phyloP scores from a whole-genome alignment of 176 grass and related monocot genomes.

The Neostapfia colusana region DNA sequence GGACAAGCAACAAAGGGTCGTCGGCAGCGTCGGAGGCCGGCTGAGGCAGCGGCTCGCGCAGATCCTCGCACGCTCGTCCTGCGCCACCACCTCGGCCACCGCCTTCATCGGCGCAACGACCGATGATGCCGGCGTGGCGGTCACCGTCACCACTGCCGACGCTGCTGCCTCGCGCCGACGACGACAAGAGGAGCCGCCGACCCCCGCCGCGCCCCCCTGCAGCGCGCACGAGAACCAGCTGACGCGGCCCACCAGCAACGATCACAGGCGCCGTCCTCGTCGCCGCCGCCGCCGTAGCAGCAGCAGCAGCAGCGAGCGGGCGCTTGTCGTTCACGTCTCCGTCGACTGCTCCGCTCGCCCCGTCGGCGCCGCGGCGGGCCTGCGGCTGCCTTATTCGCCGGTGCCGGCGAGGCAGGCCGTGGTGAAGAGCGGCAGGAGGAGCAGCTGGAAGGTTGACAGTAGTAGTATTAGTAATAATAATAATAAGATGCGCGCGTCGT shows the following conservation, averaged over 20 bases:
- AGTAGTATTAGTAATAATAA: no score
- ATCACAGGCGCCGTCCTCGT: not conserved
- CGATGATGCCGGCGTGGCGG: no score
- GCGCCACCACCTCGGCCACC: slow-evolving; percentile 41
- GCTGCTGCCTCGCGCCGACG: not conserved
- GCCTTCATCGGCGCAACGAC: slow-evolving; percentile 33
- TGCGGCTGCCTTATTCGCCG: not conserved
- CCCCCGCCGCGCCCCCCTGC: no score
- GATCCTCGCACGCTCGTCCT: slow-evolving; percentile 55
- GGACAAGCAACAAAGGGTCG: not conserved
- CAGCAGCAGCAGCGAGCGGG: slow-evolving; percentile 18
- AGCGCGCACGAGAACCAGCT: no score
- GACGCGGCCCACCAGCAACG: no score
- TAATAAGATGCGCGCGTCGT: not conserved
- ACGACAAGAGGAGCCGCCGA: no score
- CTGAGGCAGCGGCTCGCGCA: slow-evolving; percentile 56
- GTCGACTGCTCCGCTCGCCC: slow-evolving; percentile 56
- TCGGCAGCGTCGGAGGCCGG: slow-evolving; percentile 5
- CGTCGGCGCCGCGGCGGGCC: not conserved
- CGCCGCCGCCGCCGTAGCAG: not conserved
- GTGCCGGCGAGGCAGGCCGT: slow-evolving; percentile 14
- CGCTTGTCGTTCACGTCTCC: slow-evolving; percentile 58
- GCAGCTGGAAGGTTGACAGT: not conserved
- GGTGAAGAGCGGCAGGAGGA: not conserved
- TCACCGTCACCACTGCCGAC: no score